A percentile compares a stretch with the other conserved stretches of the same genome.
Evolutionary conservation across 192 early-diverging fungal genomes (phyloP).

Genomic region (Entomortierella chlamydospora): DNA sequence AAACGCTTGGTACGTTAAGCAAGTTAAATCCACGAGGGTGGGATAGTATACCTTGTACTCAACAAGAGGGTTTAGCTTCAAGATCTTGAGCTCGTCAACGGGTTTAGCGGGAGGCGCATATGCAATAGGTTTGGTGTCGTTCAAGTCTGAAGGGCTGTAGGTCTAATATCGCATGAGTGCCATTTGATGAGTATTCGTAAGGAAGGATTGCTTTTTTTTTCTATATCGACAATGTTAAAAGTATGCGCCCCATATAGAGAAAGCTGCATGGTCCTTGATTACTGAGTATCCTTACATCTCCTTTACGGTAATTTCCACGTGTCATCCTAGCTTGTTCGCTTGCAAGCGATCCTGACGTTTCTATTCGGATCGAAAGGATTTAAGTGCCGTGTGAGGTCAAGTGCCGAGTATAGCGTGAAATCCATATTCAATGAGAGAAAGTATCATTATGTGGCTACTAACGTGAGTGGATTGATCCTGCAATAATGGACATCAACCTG

Average conservation of each 20-base stretch:
- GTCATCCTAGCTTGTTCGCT: constrained; percentile 30
- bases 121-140: constrained; percentile 20
- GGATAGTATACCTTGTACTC: constrained; percentile 43
- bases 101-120: constrained; percentile 34
- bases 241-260: no score
- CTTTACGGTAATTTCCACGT: constrained; percentile 44
- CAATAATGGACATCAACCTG: constrained; percentile 33
- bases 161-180: constrained; percentile 12
- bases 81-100: constrained; percentile 51
- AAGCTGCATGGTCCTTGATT: background rate
- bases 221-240: no score
- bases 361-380: background rate
- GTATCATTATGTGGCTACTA: background rate
- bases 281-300: constrained; percentile 33
- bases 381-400: background rate
- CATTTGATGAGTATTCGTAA: background rate
- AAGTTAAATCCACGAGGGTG: no score
- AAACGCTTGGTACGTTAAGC: no score
- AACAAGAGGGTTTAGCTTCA: constrained; percentile 47
- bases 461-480: constrained; percentile 40
- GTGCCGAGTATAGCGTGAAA: background rate
- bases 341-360: constrained; percentile 12
- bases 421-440: background rate
- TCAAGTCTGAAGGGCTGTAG: constrained; percentile 45
- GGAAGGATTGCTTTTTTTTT: no score